Evolutionary conservation across 805 yeast genomes (phyloP).

Genomic region (Kodamaea leandrae): DNA sequence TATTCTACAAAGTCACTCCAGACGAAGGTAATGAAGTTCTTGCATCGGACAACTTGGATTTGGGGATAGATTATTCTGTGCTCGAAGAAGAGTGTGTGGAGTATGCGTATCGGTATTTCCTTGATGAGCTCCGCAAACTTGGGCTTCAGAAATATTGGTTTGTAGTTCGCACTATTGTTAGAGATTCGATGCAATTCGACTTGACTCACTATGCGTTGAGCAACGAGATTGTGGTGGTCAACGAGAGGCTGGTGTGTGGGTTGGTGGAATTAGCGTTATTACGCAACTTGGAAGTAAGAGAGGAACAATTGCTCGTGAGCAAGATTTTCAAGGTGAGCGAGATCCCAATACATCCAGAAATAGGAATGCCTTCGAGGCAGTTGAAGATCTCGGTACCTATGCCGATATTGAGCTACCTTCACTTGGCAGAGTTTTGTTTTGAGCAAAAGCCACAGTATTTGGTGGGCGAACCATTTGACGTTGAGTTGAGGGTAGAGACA

Average conservation of each 20-base stretch:
- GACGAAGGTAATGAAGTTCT: conserved; percentile 16
- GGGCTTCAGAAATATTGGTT: conserved; percentile 20
- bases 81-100: conserved; percentile 44
- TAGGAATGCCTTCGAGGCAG: conserved; percentile 11
- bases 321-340: conserved; percentile 1
- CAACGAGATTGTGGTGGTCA: conserved; percentile 17
- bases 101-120: conserved; percentile 13
- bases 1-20: conserved; percentile 52
- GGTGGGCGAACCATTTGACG: conserved; percentile 63
- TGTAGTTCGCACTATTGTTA: conserved; percentile 20
- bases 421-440: conserved; percentile 49
- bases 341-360: conserved; percentile 3
- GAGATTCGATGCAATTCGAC: conserved; percentile 23
- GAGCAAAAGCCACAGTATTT: conserved; percentile 42
- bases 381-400: conserved; percentile 57
- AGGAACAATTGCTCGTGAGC: conserved; percentile 13
- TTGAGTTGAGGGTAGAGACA: conserved; percentile 43
- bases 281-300: conserved; percentile 10
- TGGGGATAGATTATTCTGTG: conserved; percentile 46
- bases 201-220: conserved; percentile 30
- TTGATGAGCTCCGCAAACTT: conserved; percentile 14
- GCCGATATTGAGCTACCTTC: conserved; percentile 60
- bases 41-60: conserved; percentile 36
- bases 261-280: conserved; percentile 15
- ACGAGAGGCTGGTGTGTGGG: conserved; percentile 16